Percentiles rank a stretch among this genome's conserved stretches.
phyloP scores from a whole-genome alignment of 768 basidiomycete species.

The Mycena albidolilacea region DNA sequence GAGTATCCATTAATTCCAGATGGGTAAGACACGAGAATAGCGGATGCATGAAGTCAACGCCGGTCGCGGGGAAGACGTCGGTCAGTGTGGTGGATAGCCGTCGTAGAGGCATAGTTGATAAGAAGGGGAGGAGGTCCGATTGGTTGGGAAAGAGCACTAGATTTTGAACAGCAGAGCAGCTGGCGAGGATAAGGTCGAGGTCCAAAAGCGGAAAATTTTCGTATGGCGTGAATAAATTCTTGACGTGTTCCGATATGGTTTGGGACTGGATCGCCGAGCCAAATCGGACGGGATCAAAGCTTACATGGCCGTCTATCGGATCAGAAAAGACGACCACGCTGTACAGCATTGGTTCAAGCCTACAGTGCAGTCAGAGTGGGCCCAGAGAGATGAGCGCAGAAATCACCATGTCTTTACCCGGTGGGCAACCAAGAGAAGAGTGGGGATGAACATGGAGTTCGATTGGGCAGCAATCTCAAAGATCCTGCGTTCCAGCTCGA shows the following conservation, averaged over 20 bases:
- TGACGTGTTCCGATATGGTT: conserved; percentile 1
- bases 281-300: background rate
- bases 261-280: conserved; percentile 6
- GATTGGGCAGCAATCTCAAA: conserved; percentile 4
- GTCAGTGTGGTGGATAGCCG: background rate
- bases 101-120: background rate
- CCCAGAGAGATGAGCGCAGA: background rate
- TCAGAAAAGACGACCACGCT: conserved; percentile 7
- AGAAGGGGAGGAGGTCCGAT: background rate
- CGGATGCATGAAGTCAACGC: conserved; percentile 8
- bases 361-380: background rate
- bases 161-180: background rate
- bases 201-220: background rate
- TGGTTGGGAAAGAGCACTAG: background rate
- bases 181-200: background rate
- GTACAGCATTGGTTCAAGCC: conserved; percentile 19
- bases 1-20: background rate
- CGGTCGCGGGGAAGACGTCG: background rate
- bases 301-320: background rate
- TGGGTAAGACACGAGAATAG: conserved; percentile 13
- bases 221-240: background rate
- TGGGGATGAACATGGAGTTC: conserved; percentile 13
- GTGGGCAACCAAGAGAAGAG: conserved; percentile 16
- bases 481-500: conserved; percentile 11
- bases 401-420: conserved; percentile 11